Evolutionary conservation across 2,329 filamentous ascomycete genomes (phyloP).

Genomic region (Plectosphaerella cucumerina): DNA sequence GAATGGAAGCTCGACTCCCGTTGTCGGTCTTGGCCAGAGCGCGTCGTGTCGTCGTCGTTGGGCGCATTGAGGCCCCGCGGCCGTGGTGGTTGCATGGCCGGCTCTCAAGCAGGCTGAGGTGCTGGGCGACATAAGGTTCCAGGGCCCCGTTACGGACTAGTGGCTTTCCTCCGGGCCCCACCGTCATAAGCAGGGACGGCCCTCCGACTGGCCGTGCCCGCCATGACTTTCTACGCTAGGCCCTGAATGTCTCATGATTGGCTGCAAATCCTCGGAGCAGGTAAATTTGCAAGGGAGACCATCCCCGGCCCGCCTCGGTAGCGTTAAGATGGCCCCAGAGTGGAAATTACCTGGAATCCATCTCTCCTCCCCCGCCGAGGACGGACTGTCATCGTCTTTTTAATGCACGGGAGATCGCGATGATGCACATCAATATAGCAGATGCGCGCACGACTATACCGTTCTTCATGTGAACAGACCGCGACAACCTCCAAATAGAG

Average conservation of each 20-base stretch:
- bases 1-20: too few species aligned
- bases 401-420: too few species aligned
- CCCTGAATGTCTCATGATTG: not conserved
- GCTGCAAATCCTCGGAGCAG: not conserved
- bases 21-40: too few species aligned
- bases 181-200: not conserved
- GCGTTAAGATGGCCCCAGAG: not conserved
- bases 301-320: not conserved
- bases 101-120: too few species aligned
- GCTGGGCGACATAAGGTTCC: not conserved
- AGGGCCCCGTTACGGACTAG: not conserved
- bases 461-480: too few species aligned
- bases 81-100: too few species aligned
- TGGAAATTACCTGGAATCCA: constrained; percentile 1
- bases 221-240: not conserved
- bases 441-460: too few species aligned
- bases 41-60: too few species aligned
- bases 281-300: not conserved
- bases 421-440: too few species aligned
- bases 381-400: not conserved
- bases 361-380: too few species aligned
- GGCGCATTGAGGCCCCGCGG: too few species aligned
- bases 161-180: too few species aligned
- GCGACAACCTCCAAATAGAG: not conserved
- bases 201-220: not conserved